Evolutionary conservation across 768 basidiomycete species (phyloP), one percentile per base, ranked within the genome.

Genomic region (Suillus placidus): DNA sequence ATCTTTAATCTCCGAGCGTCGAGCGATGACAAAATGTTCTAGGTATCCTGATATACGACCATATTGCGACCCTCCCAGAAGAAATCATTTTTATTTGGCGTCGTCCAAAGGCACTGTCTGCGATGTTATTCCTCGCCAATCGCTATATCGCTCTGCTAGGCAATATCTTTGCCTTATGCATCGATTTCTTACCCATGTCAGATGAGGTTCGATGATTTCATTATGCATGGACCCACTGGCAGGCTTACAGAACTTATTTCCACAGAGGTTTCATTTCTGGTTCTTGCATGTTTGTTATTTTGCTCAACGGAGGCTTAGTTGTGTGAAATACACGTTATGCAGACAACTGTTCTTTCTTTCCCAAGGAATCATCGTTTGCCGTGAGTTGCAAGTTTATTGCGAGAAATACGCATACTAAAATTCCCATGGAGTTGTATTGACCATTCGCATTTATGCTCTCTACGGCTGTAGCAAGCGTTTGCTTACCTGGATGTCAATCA

Each of bases 91-190:
- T 79, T 62, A 69, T 87, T 6, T 87, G 86, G 86, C 72, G 72
- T 60, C 75, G 78, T 56, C 79, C 78, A 1, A 80, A 79, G 60
- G 76, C 73, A 1, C 60, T 67, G 10, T 80, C 82, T 65, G 75
- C 82, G 2, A 77, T 77, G 34, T 77, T 80, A 69, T 87, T 87
- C 72, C 80, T 83, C 58, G 54, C 83, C 35, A 84, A 85, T 66
- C 82, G 85, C 9, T 87, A 87, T 64, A 67, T 83, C 38, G 77
- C 82, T 3, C 76, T 84, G 61, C 71, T 83, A 49, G 81, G 80
- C 35, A 80, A 80, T 57, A 68, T 80, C 13, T 69, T 67, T 8
- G 74, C 78, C 20, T 68, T 72, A 4, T 63, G 75, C 3, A 18
- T 68, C 79, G 38, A 73, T 69, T 80, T 66, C 70, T 71, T 52